These are phyloP conservation scores for Scutellaria baicalensis DNA, from an alignment of 257 asterid species.

Conservation along the genomic window DNA sequence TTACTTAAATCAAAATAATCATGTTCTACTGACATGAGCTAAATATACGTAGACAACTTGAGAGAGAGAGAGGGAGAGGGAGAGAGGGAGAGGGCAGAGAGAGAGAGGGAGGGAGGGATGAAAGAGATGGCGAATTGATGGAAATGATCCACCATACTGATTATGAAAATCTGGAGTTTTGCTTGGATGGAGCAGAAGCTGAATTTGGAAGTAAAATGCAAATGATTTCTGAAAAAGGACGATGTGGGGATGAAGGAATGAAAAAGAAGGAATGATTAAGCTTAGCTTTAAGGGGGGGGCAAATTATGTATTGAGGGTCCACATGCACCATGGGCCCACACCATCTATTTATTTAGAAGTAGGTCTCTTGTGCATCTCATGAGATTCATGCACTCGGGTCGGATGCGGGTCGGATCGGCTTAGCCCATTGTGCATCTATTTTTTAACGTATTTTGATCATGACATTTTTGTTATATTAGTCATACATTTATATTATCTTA, in stretches of 20 bases:
- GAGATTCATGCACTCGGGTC: too few species aligned
- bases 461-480: too few species aligned
- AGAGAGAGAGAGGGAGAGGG: neutral
- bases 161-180: slow-evolving; percentile 40
- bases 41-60: neutral
- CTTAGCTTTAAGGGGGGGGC: slow-evolving; percentile 74
- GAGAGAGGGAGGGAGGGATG: neutral
- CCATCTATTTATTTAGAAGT: slow-evolving; percentile 22
- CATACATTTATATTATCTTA: too few species aligned
- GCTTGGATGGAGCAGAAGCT: slow-evolving; percentile 40
- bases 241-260: slow-evolving; percentile 1
- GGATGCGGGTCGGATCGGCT: too few species aligned
- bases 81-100: neutral
- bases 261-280: slow-evolving; percentile 43
- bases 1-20: neutral
- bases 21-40: neutral
- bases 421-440: too few species aligned
- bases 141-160: slow-evolving; percentile 61
- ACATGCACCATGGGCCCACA: neutral
- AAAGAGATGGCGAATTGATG: slow-evolving; percentile 36
- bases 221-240: slow-evolving; percentile 48
- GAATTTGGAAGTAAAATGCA: slow-evolving; percentile 59
- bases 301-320: slow-evolving; percentile 29
- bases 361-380: too few species aligned
- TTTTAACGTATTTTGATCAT: too few species aligned